phyloP scores from a whole-genome alignment of 2,329 filamentous ascomycete genomes.

The Venturia effusa region DNA sequence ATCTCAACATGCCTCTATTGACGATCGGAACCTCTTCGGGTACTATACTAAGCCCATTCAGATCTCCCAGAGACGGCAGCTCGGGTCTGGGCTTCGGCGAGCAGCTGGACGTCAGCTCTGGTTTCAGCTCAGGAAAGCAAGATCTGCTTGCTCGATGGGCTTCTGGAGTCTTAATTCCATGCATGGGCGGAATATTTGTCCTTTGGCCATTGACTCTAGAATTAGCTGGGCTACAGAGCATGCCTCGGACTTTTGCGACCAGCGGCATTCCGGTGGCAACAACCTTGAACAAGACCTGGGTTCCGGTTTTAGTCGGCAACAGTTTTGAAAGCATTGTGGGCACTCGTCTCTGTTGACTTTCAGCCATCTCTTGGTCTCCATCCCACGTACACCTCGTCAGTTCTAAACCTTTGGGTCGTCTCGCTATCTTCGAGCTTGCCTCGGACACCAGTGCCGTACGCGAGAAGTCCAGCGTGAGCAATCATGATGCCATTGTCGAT shows the following conservation, averaged over 20 bases:
- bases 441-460: slow-evolving; percentile 58
- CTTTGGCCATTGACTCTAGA: background rate
- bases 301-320: background rate
- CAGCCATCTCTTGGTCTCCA: slow-evolving; percentile 29
- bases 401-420: slow-evolving; percentile 38
- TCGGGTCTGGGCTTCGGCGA: background rate
- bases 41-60: background rate
- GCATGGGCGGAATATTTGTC: background rate
- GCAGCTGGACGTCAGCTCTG: too few relatives aligned
- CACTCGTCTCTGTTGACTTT: background rate
- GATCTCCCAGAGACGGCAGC: background rate
- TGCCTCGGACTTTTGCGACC: background rate
- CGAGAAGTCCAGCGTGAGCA: slow-evolving; percentile 83
- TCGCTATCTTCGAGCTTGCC: slow-evolving; percentile 12
- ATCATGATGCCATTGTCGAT: slow-evolving; percentile 99
- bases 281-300: background rate
- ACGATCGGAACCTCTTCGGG: background rate
- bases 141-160: background rate
- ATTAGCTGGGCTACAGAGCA: background rate
- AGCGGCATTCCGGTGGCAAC: background rate
- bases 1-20: too few relatives aligned
- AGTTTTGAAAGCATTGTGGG: too few relatives aligned
- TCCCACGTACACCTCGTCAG: slow-evolving; percentile 39
- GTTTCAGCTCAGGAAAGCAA: background rate
- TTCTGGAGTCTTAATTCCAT: background rate